Evolutionary conservation across 495 filamentous ascomycete species (phyloP).

Genomic region (Cryomyces minteri): DNA sequence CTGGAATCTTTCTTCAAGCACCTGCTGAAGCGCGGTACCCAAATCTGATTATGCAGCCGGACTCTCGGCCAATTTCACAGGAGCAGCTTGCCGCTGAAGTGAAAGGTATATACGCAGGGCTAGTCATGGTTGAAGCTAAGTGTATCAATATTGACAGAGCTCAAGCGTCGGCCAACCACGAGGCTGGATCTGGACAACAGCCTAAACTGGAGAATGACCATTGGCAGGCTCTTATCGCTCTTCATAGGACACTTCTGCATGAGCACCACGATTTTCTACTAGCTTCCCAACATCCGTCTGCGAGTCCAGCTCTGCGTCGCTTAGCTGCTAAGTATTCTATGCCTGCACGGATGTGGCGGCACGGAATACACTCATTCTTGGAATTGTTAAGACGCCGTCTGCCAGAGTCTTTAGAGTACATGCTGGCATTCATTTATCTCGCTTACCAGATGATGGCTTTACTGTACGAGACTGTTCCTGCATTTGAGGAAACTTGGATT

Average conservation of each 20-base stretch:
- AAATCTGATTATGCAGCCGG: constrained; percentile 27
- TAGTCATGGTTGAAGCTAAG: constrained; percentile 66
- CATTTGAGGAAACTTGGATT: constrained; percentile 75
- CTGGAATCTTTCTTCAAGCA: too few species aligned
- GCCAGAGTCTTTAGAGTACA: constrained; percentile 54
- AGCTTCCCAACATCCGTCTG: constrained; percentile 56
- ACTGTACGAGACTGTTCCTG: constrained; percentile 54
- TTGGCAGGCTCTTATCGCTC: constrained; percentile 53
- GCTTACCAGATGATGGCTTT: constrained; percentile 71
- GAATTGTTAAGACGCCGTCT: constrained; percentile 53
- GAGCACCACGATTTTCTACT: constrained; percentile 75
- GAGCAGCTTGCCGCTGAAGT: constrained; percentile 51
- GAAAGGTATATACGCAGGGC: constrained; percentile 56
- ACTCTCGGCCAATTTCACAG: constrained; percentile 52
- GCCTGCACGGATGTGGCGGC: constrained; percentile 72
- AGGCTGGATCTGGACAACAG: constrained; percentile 2
- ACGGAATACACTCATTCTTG: constrained; percentile 64
- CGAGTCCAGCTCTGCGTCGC: constrained; percentile 34
- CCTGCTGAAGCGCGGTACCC: constrained; percentile 1
- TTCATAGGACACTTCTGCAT: constrained; percentile 54
- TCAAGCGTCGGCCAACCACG: constrained; percentile 12
- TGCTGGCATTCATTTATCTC: constrained; percentile 66
- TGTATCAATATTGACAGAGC: constrained; percentile 51
- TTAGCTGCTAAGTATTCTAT: constrained; percentile 56
- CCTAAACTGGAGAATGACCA: constrained; percentile 37